phyloP scores from a whole-genome alignment of 495 filamentous ascomycete species.

The Aspergillus incahuasiensis region DNA sequence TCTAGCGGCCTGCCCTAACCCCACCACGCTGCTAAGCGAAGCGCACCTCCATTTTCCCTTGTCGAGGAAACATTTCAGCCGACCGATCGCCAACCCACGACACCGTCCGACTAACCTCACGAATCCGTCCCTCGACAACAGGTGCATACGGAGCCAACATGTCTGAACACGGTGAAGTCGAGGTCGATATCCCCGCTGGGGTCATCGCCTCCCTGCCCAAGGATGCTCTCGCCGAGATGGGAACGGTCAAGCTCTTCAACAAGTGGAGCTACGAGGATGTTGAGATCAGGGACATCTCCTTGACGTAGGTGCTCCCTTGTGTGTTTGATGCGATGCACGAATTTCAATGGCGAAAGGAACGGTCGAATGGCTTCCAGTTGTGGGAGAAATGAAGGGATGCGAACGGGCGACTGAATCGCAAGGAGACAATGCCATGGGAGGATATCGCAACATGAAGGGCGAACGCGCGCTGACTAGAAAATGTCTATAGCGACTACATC shows the following conservation, averaged over 20 bases:
- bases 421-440: conserved; percentile 3
- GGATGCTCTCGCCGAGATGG: conserved; percentile 86
- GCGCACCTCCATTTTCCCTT: conserved; percentile 38
- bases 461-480: conserved; percentile 42
- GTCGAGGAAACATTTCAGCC: conserved; percentile 29
- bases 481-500: conserved; percentile 83
- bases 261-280: conserved; percentile 98
- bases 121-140: conserved; percentile 41
- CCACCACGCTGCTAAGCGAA: conserved; percentile 44
- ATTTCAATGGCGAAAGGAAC: conserved; percentile 6
- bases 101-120: conserved; percentile 39
- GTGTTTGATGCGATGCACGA: conserved; percentile 15
- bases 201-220: conserved; percentile 81
- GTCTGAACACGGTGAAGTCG: conserved; percentile 95
- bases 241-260: conserved; percentile 96
- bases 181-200: conserved; percentile 71
- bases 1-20: conserved; percentile 34
- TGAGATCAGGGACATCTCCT: conserved; percentile 97
- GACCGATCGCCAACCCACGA: conserved; percentile 39
- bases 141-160: conserved; percentile 55
- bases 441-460: conserved; percentile 7
- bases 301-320: conserved; percentile 74
- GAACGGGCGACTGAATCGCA: conserved; percentile 4
- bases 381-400: not conserved
- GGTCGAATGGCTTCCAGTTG: conserved; percentile 16